Percentiles rank a stretch among this genome's conserved stretches.
Conservation (phyloP, 169 alveolate genomes). For the Plasmodium gallinaceum region DNA sequence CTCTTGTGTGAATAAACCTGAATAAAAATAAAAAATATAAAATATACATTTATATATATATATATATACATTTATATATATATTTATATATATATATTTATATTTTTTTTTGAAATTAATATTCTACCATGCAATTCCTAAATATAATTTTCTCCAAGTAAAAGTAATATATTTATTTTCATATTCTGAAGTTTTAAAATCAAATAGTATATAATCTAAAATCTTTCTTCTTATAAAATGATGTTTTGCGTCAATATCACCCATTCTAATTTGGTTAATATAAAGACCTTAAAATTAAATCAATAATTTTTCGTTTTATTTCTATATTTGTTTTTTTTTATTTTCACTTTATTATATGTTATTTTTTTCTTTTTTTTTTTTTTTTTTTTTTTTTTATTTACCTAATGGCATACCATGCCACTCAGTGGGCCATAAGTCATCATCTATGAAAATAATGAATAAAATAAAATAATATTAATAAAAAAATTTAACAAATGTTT, state of each 20-base stretch:
- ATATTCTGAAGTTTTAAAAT: slow-evolving; percentile 33
- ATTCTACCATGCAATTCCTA: slow-evolving; percentile 47
- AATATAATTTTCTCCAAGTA: slow-evolving; percentile 59
- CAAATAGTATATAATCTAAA: slow-evolving; percentile 44
- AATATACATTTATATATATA: not conserved
- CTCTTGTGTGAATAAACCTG: slow-evolving; percentile 70
- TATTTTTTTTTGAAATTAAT: not conserved
- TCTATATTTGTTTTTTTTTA: no score
- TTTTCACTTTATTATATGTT: not conserved
- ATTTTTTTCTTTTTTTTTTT: not conserved
- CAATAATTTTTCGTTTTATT: not conserved
- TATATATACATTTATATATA: not conserved
- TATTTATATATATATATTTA: no score
- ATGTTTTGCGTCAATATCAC: slow-evolving; percentile 54
- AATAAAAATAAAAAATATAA: not conserved
- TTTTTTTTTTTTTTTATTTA: slow-evolving; percentile 5
- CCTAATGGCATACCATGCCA: slow-evolving; percentile 69
- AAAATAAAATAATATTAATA: not conserved
- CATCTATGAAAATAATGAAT: slow-evolving; percentile 16
- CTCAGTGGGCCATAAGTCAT: slow-evolving; percentile 41
- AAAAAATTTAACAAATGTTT: not conserved
- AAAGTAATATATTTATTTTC: slow-evolving; percentile 38
- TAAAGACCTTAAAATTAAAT: slow-evolving; percentile 17
- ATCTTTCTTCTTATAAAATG: slow-evolving; percentile 51
- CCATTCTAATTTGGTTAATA: slow-evolving; percentile 47